Conservation (phyloP, 108 stramenopile species). For the Discostella pseudostelligera region DNA sequence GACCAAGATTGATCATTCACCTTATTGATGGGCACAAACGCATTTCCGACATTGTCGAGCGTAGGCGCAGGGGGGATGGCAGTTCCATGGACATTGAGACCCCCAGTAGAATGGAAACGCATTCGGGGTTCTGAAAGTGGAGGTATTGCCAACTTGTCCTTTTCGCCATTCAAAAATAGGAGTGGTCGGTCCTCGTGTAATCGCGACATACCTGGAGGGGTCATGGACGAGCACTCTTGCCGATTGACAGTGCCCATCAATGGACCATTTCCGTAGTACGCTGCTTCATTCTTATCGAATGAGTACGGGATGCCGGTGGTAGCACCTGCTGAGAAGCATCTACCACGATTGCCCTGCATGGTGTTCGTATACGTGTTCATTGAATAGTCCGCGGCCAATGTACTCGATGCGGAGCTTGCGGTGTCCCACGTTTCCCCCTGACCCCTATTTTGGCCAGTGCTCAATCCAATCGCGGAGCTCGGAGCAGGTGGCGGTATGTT, state of each 20-base stretch:
- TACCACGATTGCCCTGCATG: constrained; percentile 37
- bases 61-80: constrained; percentile 8
- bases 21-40: constrained; percentile 39
- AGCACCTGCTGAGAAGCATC: constrained; percentile 41
- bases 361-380: constrained; percentile 16
- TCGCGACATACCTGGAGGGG: constrained; percentile 58
- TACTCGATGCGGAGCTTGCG: constrained; percentile 60
- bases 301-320: constrained; percentile 23
- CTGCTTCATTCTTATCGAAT: constrained; percentile 10
- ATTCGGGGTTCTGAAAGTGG: constrained; percentile 31
- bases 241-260: constrained; percentile 45
- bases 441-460: not conserved
- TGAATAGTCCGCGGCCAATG: constrained; percentile 55
- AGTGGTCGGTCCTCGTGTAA: constrained; percentile 46
- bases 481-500: constrained; percentile 1
- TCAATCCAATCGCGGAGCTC: constrained; percentile 14
- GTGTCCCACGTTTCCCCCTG: constrained; percentile 52
- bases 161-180: constrained; percentile 27
- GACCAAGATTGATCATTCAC: not conserved
- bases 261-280: constrained; percentile 26
- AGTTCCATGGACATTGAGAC: not conserved
- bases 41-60: constrained; percentile 14
- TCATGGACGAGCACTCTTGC: constrained; percentile 60
- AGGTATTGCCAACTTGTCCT: constrained; percentile 27
- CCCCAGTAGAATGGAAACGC: constrained; percentile 14